A percentile compares a stretch with the other conserved stretches of the same genome.
Conservation (phyloP, 257 asterid genomes). For the Gentiana straminea region DNA sequence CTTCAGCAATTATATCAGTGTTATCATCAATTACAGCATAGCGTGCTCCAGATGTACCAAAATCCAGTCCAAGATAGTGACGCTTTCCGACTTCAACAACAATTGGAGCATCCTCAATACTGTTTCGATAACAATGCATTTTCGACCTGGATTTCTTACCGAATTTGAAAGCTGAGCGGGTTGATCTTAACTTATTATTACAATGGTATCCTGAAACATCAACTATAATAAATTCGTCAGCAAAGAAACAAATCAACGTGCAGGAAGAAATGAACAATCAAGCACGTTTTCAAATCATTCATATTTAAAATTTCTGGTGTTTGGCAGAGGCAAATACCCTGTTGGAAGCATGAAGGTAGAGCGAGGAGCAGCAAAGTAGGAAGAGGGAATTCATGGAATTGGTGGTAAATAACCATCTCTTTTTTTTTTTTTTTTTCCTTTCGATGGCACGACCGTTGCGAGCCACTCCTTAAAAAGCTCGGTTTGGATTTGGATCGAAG, state of each 20-base stretch:
- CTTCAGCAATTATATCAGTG: constrained; percentile 49
- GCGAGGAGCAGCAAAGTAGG: neutral
- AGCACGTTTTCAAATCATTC: too few relatives aligned
- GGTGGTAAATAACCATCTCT: constrained; percentile 9
- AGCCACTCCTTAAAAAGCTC: too few relatives aligned
- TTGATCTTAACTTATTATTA: constrained; percentile 12
- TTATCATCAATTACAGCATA: constrained; percentile 52
- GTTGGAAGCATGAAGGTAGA: neutral
- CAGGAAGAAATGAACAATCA: too few relatives aligned
- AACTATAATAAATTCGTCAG: neutral
- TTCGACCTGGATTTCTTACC: constrained; percentile 16
- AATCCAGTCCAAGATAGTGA: constrained; percentile 91
- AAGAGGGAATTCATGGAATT: neutral
- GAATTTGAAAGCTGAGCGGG: constrained; percentile 11
- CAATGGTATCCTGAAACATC: neutral
- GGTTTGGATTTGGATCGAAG: too few relatives aligned
- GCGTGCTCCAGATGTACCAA: constrained; percentile 94
- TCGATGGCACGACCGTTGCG: too few relatives aligned
- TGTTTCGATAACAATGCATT: constrained; percentile 15
- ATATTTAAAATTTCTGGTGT: too few relatives aligned
- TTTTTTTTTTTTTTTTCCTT: too few relatives aligned
- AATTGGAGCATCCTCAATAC: constrained; percentile 16
- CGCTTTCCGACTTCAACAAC: constrained; percentile 22
- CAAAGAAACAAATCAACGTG: neutral
- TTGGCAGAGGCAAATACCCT: neutral